These are phyloP conservation scores for Beta corolliflora DNA, from an alignment of 179 eudicot genomes.

Conservation along the genomic window DNA sequence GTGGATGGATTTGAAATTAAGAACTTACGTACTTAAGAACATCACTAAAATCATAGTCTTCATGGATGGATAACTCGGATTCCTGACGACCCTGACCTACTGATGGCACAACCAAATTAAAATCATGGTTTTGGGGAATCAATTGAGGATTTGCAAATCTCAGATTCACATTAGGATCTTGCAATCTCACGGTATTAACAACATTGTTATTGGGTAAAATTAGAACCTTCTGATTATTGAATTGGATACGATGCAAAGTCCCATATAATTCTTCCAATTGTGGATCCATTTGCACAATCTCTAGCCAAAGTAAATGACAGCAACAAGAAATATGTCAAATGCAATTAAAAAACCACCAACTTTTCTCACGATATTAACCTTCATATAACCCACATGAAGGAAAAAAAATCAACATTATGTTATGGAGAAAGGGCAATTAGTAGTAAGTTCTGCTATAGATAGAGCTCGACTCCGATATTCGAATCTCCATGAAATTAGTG, in stretches of 20 bases:
- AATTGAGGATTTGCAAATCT: slow-evolving; percentile 17
- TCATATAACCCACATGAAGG: background rate
- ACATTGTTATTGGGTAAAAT: slow-evolving; percentile 30
- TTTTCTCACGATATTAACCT: background rate
- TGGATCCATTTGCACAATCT: slow-evolving; percentile 44
- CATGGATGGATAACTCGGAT: slow-evolving; percentile 19
- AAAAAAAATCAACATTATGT: background rate
- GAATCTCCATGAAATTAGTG: too few species aligned
- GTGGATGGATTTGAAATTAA: too few species aligned
- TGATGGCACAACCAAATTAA: slow-evolving; percentile 25
- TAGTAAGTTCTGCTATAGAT: too few species aligned
- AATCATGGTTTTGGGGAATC: slow-evolving; percentile 20
- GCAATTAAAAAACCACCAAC: slow-evolving; percentile 1
- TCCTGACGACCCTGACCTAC: slow-evolving; percentile 24
- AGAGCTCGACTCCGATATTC: too few species aligned
- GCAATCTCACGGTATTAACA: slow-evolving; percentile 26
- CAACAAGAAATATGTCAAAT: background rate
- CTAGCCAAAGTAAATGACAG: slow-evolving; percentile 16
- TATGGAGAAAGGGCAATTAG: background rate
- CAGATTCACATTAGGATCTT: slow-evolving; percentile 27
- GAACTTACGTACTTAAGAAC: slow-evolving; percentile 52
- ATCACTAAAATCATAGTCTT: too few species aligned
- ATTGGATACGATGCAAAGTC: slow-evolving; percentile 43
- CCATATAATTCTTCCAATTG: too few species aligned
- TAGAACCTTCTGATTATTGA: slow-evolving; percentile 37